Conservation (phyloP, 345 rosid genomes). For the Eucalyptus sp. region DNA sequence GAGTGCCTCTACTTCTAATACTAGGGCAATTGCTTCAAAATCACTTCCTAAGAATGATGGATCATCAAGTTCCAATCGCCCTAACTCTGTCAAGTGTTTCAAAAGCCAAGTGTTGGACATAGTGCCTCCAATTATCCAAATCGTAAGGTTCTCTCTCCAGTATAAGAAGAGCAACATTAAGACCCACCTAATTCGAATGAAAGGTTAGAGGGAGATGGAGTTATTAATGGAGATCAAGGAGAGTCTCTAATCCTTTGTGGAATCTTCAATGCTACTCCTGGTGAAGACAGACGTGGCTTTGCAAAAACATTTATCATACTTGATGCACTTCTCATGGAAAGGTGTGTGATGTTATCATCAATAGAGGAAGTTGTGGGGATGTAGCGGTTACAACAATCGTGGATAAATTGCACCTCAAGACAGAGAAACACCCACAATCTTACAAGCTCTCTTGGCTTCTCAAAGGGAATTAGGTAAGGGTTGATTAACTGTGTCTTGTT, state of each 20-base stretch:
- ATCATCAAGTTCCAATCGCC: too few species aligned
- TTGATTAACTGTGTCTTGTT: background rate
- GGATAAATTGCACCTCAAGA: background rate
- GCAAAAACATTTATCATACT: background rate
- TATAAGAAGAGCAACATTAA: too few species aligned
- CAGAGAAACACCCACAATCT: background rate
- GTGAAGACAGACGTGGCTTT: too few species aligned
- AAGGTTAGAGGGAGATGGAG: background rate
- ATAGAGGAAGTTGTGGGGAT: background rate
- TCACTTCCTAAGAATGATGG: too few species aligned
- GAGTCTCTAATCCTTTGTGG: too few species aligned
- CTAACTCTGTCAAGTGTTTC: background rate
- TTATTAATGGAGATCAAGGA: too few species aligned
- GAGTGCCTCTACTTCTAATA: too few species aligned
- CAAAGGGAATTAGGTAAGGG: background rate
- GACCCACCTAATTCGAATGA: background rate
- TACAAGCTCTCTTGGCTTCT: background rate
- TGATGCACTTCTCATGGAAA: background rate
- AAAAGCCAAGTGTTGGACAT: background rate
- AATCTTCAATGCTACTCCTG: too few species aligned
- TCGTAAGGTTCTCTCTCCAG: background rate
- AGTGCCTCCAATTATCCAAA: background rate
- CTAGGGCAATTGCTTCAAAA: too few species aligned
- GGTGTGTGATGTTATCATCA: background rate
- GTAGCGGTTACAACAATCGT: background rate